Evolutionary conservation across 2,329 filamentous ascomycete genomes (phyloP).

Genomic region (Trichoderma sp.): DNA sequence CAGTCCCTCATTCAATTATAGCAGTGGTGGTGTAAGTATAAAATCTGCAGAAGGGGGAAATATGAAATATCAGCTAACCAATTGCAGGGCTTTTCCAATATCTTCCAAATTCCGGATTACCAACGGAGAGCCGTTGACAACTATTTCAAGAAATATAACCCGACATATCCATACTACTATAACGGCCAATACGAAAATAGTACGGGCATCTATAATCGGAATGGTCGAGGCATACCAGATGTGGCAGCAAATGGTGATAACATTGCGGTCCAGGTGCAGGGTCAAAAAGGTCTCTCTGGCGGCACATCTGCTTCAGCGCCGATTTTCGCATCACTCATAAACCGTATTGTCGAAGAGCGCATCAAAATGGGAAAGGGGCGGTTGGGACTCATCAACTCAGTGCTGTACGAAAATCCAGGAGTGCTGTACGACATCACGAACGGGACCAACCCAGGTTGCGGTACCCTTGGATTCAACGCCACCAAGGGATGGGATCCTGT

Average conservation of each 20-base stretch:
- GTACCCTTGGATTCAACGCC: slow-evolving; percentile 31
- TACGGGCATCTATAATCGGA: slow-evolving; percentile 37
- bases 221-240: slow-evolving; percentile 39
- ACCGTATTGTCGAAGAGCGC: slow-evolving; percentile 24
- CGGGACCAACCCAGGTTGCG: slow-evolving; percentile 31
- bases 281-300: slow-evolving; percentile 38
- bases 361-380: slow-evolving; percentile 34
- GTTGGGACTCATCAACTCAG: slow-evolving; percentile 34
- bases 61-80: neutral
- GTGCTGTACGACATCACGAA: slow-evolving; percentile 13
- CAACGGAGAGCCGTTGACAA: slow-evolving; percentile 40
- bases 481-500: slow-evolving; percentile 19
- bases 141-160: slow-evolving; percentile 39
- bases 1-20: slow-evolving; percentile 5
- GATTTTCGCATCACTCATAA: slow-evolving; percentile 23
- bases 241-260: slow-evolving; percentile 15
- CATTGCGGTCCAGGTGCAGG: slow-evolving; percentile 36
- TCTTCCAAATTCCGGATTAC: slow-evolving; percentile 46
- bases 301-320: slow-evolving; percentile 24
- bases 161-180: slow-evolving; percentile 31
- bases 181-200: slow-evolving; percentile 40
- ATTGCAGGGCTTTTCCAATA: slow-evolving; percentile 42
- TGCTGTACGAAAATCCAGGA: neutral
- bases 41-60: too few relatives aligned
- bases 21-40: slow-evolving; percentile 13